Conservation (phyloP, 1,284 basidiomycete genomes). For the Cystobasidium slooffiae region DNA sequence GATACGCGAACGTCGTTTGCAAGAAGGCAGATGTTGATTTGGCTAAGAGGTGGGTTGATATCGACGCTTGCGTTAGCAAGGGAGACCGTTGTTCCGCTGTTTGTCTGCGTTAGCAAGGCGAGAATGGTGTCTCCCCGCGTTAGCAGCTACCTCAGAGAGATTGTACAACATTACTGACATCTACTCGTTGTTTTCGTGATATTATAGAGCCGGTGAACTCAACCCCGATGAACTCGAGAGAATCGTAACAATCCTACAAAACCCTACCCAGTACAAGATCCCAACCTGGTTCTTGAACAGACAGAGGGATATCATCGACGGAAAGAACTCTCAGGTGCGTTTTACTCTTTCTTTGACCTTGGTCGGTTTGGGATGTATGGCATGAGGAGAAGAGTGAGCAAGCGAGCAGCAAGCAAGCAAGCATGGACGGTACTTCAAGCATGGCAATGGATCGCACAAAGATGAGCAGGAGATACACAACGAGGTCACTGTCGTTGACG, state of each 20-base stretch:
- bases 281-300: conserved; percentile 99
- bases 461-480: no score
- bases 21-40: conserved; percentile 99
- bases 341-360: not conserved
- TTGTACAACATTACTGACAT: not conserved
- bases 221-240: conserved; percentile 98
- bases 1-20: conserved; percentile 98
- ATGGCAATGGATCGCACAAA: no score
- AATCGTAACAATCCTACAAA: conserved; percentile 99
- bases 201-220: conserved; percentile 81
- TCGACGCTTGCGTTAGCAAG: not conserved
- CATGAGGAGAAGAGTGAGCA: not conserved
- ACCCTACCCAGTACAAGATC: conserved; percentile 99
- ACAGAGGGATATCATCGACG: conserved; percentile 96
- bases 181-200: not conserved
- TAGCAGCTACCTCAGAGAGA: conserved; percentile 1
- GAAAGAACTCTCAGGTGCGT: conserved; percentile 86
- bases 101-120: no score
- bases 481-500: no score
- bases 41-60: conserved; percentile 87
- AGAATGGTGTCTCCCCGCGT: no score
- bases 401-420: not conserved
- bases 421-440: not conserved
- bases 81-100: no score
- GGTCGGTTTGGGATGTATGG: not conserved